Conservation (phyloP, 345 rosid species). For the Eucalyptus marginata region DNA sequence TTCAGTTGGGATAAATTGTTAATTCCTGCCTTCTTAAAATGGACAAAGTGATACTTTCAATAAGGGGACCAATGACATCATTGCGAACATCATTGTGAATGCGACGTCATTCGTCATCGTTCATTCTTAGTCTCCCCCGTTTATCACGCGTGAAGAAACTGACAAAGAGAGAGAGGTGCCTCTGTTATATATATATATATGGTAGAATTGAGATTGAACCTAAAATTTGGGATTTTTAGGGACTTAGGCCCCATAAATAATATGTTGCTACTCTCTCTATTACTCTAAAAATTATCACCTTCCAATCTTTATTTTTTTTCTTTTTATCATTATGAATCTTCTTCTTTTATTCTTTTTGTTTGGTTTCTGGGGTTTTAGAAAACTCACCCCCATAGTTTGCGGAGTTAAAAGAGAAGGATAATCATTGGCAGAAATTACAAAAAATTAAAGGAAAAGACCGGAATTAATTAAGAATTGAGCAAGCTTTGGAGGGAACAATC, state of each 20-base stretch:
- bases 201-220: too few relatives aligned
- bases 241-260: not conserved
- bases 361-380: not conserved
- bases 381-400: not conserved
- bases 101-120: too few relatives aligned
- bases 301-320: not conserved
- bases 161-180: too few relatives aligned
- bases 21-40: too few relatives aligned
- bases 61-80: too few relatives aligned
- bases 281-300: not conserved
- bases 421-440: not conserved
- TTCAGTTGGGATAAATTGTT: too few relatives aligned
- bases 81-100: too few relatives aligned
- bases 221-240: too few relatives aligned
- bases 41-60: too few relatives aligned
- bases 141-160: too few relatives aligned
- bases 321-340: not conserved
- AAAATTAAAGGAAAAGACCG: not conserved
- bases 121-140: too few relatives aligned
- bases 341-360: not conserved
- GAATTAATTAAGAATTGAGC: not conserved
- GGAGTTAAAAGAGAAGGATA: not conserved
- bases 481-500: not conserved
- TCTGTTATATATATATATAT: too few relatives aligned
- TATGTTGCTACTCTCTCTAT: not conserved